Evolutionary conservation across 352 stramenopile species (phyloP), one percentile per base, ranked within the genome.

Genomic region (Globisporangium polare): DNA sequence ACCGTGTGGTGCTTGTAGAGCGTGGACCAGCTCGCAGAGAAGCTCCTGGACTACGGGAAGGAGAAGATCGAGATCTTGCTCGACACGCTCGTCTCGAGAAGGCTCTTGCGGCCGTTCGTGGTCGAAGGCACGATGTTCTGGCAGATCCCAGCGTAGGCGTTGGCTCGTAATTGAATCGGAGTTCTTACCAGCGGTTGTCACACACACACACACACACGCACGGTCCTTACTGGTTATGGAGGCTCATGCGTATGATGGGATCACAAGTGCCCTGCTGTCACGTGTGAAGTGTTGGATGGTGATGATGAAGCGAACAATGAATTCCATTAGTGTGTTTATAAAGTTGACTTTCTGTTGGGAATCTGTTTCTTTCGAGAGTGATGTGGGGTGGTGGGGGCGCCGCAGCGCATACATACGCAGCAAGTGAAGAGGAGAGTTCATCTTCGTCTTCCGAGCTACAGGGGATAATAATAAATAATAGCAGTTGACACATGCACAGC

Each of bases 71-170:
- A 91, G 71, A 81, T 93, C 24, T 52, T 95, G 45, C 63, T 95
- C 13, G 86, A 95, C 46, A 83, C 72, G 50, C 66, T 95, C 18
- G 86, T 95, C 27, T 95, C 86, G 2, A 63, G 83, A 33, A 72
- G 83, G 12, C 62, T 95, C 2, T 62, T 95, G 55, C 86, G 86
- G 29, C 83, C 86, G 35, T 95, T 95, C 65, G 83, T 86, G 7
- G 82, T 95, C 12, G 83, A 91, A 77, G 86, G 86, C 39, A 87
- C 77, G 26, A 92, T 95, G 83, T 93, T 90, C 60, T 95, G 86
- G 86, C 83, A 95, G 69, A 67, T 79, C 8, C 68, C 75, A 29
- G 50, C 70, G n/a, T 83, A 74, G 53, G 31, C 22, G 20, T 6
- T 7, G 17, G 50, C 24, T 52, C 9, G 22, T 8, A 59, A 33